Base-by-base conservation (phyloP, 2,329 filamentous ascomycete species). In the Colletotrichum sp. region DNA sequence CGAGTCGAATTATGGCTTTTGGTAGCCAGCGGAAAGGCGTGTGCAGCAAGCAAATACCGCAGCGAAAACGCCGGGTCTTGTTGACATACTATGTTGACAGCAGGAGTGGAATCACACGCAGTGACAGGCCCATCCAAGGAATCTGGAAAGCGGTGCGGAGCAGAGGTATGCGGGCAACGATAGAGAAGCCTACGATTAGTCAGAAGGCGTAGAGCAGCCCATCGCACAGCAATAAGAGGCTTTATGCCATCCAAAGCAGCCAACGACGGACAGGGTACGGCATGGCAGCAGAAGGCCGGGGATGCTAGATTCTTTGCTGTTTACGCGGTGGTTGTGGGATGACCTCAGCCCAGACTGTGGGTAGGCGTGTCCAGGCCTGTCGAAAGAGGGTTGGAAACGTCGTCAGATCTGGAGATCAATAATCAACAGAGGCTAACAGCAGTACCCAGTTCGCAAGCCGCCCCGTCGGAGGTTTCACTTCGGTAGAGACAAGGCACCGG, bases 401-500 rank as follows among this genome's bases (percentile, higher is more conserved):
- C 24, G 16, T 64, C 38, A 31, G 34, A 21, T 36, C n/a, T 55
- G 16, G 33, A 55, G 33, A 66, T 27, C 64, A 55, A 38, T 62
- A 21, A 36, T 31, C 29, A 31, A 31, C 27, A 33, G 29, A 62
- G 21, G 31, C 29, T 51, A 34, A 24, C 36, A 55, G 72, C 27
- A 38, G 58, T 69, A 15, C 31, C 24, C 24, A 24, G 34, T 21
- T 63, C 55, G 27, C 57, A 57, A 24, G 24, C 68, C 69, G 63
- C 57, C 27, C 24, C 68, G 27, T 74, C 72, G 72, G 72, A 74
- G 72, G 72, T 71, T 74, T 74, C 72, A 74, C 55, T 67, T 72
- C 72, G 72, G 72, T 57, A 74, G 62, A 71, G 68, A 62, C 47
- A 73, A 71, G 62, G 68, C 68, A 71, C 62, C 68, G 62, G 68